phyloP scores from a whole-genome alignment of 306 rosid genomes.

The Pachyrhizus erosus region DNA sequence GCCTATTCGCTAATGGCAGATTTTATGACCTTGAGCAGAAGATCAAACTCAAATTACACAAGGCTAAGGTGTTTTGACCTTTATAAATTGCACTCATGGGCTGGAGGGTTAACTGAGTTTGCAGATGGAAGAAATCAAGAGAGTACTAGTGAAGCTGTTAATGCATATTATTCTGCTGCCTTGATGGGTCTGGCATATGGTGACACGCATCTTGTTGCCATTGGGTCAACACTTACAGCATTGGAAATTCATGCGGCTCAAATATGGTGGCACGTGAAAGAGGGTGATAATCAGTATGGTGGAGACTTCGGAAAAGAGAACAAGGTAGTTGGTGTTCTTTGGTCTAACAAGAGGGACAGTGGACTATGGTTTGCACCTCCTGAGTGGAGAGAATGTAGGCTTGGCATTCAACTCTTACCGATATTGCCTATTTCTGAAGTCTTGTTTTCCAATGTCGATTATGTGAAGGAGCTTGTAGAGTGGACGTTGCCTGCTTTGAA shows the following conservation, averaged over 20 bases:
- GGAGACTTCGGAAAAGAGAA: slow-evolving; percentile 62
- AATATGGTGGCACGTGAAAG: slow-evolving; percentile 87
- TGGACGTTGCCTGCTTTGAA: slow-evolving; percentile 81
- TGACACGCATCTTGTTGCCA: slow-evolving; percentile 72
- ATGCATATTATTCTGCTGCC: slow-evolving; percentile 86
- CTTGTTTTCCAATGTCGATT: slow-evolving; percentile 51
- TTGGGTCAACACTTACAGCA: slow-evolving; percentile 67
- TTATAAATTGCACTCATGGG: slow-evolving; percentile 86
- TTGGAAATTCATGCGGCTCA: slow-evolving; percentile 82
- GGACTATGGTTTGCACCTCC: slow-evolving; percentile 88
- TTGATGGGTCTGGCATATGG: slow-evolving; percentile 84
- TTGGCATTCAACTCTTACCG: slow-evolving; percentile 83
- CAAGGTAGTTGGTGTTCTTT: slow-evolving; percentile 79
- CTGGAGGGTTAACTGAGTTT: slow-evolving; percentile 69
- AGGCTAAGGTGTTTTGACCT: slow-evolving; percentile 79
- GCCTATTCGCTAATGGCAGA: slow-evolving; percentile 77
- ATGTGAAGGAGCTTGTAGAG: slow-evolving; percentile 67
- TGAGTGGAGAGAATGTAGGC: slow-evolving; percentile 80
- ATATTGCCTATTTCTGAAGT: slow-evolving; percentile 52
- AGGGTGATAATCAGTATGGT: slow-evolving; percentile 54
- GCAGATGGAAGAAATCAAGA: slow-evolving; percentile 84
- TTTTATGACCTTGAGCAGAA: slow-evolving; percentile 62
- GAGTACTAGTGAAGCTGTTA: slow-evolving; percentile 88
- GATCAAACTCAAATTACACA: slow-evolving; percentile 51
- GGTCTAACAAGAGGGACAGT: slow-evolving; percentile 86